Evolutionary conservation across 2,329 filamentous ascomycete genomes (phyloP), one percentile per base, ranked within the genome.

Genomic region (Aspergillus sp.): DNA sequence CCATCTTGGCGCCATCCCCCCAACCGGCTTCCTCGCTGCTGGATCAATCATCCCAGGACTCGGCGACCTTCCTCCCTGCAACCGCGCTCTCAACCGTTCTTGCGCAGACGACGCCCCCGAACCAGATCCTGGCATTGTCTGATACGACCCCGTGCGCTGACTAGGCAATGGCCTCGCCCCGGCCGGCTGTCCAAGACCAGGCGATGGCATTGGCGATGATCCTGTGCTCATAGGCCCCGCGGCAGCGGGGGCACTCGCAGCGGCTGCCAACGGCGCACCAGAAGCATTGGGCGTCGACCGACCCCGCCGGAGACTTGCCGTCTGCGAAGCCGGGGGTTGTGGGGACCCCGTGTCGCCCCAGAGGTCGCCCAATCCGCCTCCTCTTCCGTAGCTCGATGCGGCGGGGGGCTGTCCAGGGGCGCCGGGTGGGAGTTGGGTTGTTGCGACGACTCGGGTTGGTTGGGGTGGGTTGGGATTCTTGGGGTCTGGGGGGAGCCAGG

Each of bases 401-500:
- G 60, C 61, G 53, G 50, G 53, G 48, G 59, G 56, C 48, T 57
- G 61, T 41, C 50, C 60, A 32, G 58, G 65, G 54, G 60, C 65
- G 47, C 64, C 60, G 48, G 70, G 60, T 48, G 68, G 82, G 80
- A 60, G 76, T 74, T 55, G 78, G 68, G 60, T 76, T 73, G 60
- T 80, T 70, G 61, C 70, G 60, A 62, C 73, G 67, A 52, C 70
- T 51, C 78, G 70, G 68, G 30, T 60, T 41, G 58, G 71, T 39
- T 39, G 37, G 4, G 73, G 57, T 19, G 79, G 74, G 33, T 78
- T 77, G 38, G 82, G 82, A 3, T 80, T 81, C 69, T 88, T 91
- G n/a, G 89, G 90, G 67, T 95, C 88, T 5, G 88, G 84, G 6
- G 90, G 89, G 6, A 97, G 83, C 91, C 93, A 97, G 58, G 76